Base-by-base conservation (phyloP, 805 yeast species). In the Ogataea trehalophila region DNA sequence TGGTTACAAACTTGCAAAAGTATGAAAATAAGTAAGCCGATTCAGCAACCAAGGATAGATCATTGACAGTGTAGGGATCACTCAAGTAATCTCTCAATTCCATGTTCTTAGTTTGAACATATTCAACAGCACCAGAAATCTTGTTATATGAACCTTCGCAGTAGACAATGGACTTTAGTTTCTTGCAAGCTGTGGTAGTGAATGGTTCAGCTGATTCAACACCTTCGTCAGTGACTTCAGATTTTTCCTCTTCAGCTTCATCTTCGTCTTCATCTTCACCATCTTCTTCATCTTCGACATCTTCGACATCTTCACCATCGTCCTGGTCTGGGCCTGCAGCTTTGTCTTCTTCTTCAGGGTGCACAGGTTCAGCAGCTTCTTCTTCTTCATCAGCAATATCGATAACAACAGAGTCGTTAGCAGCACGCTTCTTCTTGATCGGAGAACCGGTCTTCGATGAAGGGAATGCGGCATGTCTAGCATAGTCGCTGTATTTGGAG, bases 181-280 rank as follows among this genome's bases (percentile, higher is more conserved):
- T 26, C 31, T 26, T 26, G 31, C 31, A 26, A 26, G 31, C 31
- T 8, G 3, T 26, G 31, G 31, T 6, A 26, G 31, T 26, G 37
- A 45, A 22, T 42, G 42, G 18, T 37, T 45, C 41, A 7, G 34
- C 35, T 2, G 16, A 33, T 34, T 37, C 44, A 35, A 16, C 26
- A 2, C 45, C 52, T 7, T 47, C 55, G 6, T 48, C 52, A 8
- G 39, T 42, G 33, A 92, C 92, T 48, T 81, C 74, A 51, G 85
- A 87, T 62, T 86, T 95, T 39, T 88, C 78, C 66, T 87, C 96
- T 42, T 80, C 90, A 54, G 46, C 58, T 13, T 44, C 53, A 9
- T 45, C 53, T 9, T 47, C 57, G 33, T 41, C 44, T 20, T 26
- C 45, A 31, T 47, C 51, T 2, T 22, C 50, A 14, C 50, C 50